These are phyloP conservation scores for Babesia gibsoni DNA, from an alignment of 169 alveolate species.

Conservation along the genomic window DNA sequence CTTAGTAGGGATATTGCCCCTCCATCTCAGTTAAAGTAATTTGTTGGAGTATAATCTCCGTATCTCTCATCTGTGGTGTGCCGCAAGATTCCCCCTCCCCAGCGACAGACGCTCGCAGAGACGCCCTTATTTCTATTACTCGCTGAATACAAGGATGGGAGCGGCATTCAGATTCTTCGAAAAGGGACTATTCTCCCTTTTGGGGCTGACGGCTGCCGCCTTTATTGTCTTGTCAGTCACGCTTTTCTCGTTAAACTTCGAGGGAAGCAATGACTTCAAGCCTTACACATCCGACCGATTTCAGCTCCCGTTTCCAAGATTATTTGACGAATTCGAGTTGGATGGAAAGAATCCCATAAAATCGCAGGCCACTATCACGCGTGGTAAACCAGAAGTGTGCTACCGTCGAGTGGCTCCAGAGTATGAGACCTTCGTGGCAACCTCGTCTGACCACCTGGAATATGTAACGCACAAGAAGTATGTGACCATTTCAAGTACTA, in stretches of 20 bases:
- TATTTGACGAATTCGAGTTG: constrained; percentile 42
- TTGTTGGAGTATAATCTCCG: too few relatives aligned
- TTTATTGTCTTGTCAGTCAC: not conserved
- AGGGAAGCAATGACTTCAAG: constrained; percentile 20
- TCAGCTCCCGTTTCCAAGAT: constrained; percentile 40
- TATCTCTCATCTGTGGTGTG: too few relatives aligned
- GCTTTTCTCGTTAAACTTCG: constrained; percentile 23
- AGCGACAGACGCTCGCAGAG: too few relatives aligned
- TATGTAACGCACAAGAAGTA: constrained; percentile 31
- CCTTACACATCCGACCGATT: constrained; percentile 53
- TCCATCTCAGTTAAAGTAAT: too few relatives aligned
- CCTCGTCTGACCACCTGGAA: not conserved
- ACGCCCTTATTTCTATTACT: too few relatives aligned
- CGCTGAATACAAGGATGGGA: too few relatives aligned
- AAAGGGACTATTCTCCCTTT: not conserved
- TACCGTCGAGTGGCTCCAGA: constrained; percentile 48
- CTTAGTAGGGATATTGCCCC: too few relatives aligned
- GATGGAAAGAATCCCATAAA: constrained; percentile 1
- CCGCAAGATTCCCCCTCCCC: too few relatives aligned
- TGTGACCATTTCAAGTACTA: not conserved
- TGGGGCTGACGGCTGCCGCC: not conserved
- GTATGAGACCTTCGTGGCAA: constrained; percentile 20
- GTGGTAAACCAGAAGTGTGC: constrained; percentile 42
- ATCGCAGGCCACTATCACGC: constrained; percentile 5
- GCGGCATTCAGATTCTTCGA: too few relatives aligned